These are phyloP conservation scores for Gracilaria domingensis DNA, from an alignment of 23 red algal genomes.

Conservation along the genomic window DNA sequence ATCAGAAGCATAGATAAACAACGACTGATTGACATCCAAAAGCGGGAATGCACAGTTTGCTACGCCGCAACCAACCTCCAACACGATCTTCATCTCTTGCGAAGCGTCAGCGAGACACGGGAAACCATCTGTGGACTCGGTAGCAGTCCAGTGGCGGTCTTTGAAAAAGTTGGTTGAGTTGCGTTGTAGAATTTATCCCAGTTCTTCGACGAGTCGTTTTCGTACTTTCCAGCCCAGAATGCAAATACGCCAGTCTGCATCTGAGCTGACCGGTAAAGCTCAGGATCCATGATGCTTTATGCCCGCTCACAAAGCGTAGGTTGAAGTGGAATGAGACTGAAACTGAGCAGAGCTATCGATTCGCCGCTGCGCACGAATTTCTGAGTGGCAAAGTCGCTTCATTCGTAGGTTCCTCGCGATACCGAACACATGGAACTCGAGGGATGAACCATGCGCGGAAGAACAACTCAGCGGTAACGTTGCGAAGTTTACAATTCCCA, in stretches of 20 bases:
- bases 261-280: constrained; percentile 31
- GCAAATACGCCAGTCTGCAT: constrained; percentile 46
- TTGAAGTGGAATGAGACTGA: too few species aligned
- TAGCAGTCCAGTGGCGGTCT: constrained; percentile 75
- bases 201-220: constrained; percentile 65
- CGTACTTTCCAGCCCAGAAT: constrained; percentile 65
- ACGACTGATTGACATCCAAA: constrained; percentile 50
- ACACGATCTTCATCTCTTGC: constrained; percentile 3
- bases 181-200: constrained; percentile 89
- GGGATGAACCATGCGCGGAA: too few species aligned
- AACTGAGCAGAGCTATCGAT: too few species aligned
- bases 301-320: not conserved
- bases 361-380: too few species aligned
- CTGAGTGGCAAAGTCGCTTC: too few species aligned
- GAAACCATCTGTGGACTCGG: constrained; percentile 68
- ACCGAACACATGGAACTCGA: too few species aligned
- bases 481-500: too few species aligned
- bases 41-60: constrained; percentile 85
- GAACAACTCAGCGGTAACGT: too few species aligned
- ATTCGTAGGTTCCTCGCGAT: too few species aligned
- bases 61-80: constrained; percentile 87
- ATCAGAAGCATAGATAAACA: constrained; percentile 84
- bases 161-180: constrained; percentile 74
- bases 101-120: constrained; percentile 37
- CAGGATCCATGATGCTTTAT: not conserved